These are phyloP conservation scores for Talaromyces sp. DNA, from an alignment of 2,329 filamentous ascomycete genomes.

Conservation along the genomic window DNA sequence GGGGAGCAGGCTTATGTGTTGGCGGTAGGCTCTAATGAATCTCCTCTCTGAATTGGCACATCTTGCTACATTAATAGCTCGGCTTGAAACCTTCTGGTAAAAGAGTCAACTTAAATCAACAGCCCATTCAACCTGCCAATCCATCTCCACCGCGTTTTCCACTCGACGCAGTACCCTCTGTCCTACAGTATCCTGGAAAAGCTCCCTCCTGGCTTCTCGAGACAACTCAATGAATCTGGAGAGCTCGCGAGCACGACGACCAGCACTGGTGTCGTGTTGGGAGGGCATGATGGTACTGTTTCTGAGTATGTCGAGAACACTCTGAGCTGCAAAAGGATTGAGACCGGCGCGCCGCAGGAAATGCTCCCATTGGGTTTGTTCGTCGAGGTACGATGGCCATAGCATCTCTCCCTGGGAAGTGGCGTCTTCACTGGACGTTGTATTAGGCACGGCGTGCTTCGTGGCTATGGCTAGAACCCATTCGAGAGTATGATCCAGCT, in stretches of 20 bases:
- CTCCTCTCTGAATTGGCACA: constrained; percentile 9
- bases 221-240: constrained; percentile 55
- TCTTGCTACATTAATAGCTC: not conserved
- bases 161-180: constrained; percentile 52
- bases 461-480: constrained; percentile 8
- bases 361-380: constrained; percentile 63
- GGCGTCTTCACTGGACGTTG: constrained; percentile 5
- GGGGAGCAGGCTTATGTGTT: not conserved
- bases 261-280: not conserved
- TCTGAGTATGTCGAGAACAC: constrained; percentile 43
- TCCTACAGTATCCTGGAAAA: constrained; percentile 52
- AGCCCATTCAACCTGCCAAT: constrained; percentile 39
- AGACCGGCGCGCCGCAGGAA: constrained; percentile 62
- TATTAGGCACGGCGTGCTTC: constrained; percentile 2
- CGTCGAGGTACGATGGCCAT: constrained; percentile 38
- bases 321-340: constrained; percentile 68
- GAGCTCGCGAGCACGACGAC: constrained; percentile 30
- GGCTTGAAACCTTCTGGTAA: not conserved
- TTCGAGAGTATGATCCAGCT: constrained; percentile 1
- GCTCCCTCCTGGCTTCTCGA: constrained; percentile 41
- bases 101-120: constrained; percentile 7
- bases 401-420: not conserved
- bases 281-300: constrained; percentile 10
- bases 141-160: constrained; percentile 47
- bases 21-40: constrained; percentile 7